Base-by-base conservation (phyloP, 345 rosid genomes). In the Corchorus capsularis region DNA sequence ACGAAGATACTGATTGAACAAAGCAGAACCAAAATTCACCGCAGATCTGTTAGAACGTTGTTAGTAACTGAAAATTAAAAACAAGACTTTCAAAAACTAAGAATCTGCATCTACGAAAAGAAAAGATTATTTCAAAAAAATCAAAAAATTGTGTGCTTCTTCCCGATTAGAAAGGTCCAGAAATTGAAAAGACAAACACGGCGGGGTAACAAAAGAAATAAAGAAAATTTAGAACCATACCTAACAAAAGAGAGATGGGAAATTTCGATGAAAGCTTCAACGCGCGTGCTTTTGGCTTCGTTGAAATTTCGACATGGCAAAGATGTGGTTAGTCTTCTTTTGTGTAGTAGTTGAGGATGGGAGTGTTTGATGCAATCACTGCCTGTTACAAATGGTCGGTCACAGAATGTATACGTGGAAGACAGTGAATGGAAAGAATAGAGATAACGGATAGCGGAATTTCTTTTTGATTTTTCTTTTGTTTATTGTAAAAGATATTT, bases 401-500 rank as follows among this genome's bases (percentile, higher is more conserved):
- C 72, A 85, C 83, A 50, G 88, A 53, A 22, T 20, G 11, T 37
- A 45, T 70, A 80, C 88, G 86, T 83, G 87, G 82, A 72, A 14
- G 16, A 12, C 27, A 2, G 19, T 17, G 57, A 83, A 20, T 75
- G 83, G 83, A 8, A 10, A 8, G 27, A 16, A 16, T 9, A 4
- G 22, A 50, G 41, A 69, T 8, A 47, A 69, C 14, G 12, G n/a
- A 43, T 19, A 19, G 22, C 2, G 6, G 17, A 10, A 16, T 8
- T 34, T 53, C 0, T 43, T 69, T 34, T 3, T n/a, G 9, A 1
- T 34, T 17, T 35, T 7, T 68, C 43, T 27, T 69, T 52, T 34
- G 4, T 63, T 35, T 63, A 12, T 63, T 4, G 35, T 7, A 17
- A 54, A 16, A 55, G 22, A 37, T 72, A 20, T 12, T 6, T 14